Evolutionary conservation across 2,329 filamentous ascomycete species (phyloP), one percentile per base, ranked within the genome.

Genomic region (Diaporthe eres): DNA sequence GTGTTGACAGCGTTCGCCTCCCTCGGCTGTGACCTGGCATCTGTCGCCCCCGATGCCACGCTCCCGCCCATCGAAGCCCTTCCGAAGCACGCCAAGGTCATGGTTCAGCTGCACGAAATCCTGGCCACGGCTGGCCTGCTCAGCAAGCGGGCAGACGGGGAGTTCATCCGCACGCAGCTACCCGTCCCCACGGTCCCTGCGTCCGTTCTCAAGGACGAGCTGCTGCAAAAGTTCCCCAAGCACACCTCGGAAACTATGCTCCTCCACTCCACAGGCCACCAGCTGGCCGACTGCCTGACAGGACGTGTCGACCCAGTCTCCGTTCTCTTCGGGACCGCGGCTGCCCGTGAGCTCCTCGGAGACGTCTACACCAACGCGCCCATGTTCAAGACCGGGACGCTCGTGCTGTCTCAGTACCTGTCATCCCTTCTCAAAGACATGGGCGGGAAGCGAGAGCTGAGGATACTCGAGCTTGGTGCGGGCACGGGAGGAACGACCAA

Each of bases 401-500:
- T 73, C 12, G 76, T 79, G 19, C 79, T 83, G 8, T 58, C 68
- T 0, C 57, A 77, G 6, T 81, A 79, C 28, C 65, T 82, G 0
- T 55, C 58, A 13, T 65, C 70, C 10, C 15, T 77, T 1, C 47
- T 78, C 8, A 37, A 42, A 28, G 17, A 74, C 5, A 37, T 55
- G 49, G 71, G 37, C 22, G 71, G 51, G 12, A 19, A 63, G 28
- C 53, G 76, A 8, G 63, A 79, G 4, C 76, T 86, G n/a, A 79
- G 80, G 3, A 84, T 88, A 51, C 81, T 89, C 70, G 86, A 88
- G 77, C 76, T 87, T 10, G 86, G 86, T 0, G 85, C 82, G 0
- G 86, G 86, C 15, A 86, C 85, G 0, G 86, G 86, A 3, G 85
- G 84, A 0, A 88, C 86, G 0, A 85, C 87, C 0, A 77, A 76